phyloP scores from a whole-genome alignment of 2,329 filamentous ascomycete genomes.

The Penicillium sp. region DNA sequence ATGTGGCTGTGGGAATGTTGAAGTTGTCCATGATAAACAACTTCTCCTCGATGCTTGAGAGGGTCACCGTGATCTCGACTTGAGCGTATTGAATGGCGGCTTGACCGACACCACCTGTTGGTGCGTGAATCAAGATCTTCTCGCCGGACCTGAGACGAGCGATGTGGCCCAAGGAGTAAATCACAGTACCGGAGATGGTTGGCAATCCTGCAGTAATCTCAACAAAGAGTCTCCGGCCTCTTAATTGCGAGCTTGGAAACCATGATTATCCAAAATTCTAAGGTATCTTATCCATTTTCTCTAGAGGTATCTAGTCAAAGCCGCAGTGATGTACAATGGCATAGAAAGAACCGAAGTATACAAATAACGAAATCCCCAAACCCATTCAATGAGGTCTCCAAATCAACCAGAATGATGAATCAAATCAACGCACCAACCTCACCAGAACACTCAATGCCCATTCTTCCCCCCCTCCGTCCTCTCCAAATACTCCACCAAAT shows the following conservation, averaged over 20 bases:
- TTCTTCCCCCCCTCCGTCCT: slow-evolving; percentile 63
- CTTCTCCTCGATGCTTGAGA: too few relatives aligned
- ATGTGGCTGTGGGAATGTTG: too few relatives aligned
- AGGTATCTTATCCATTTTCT: slow-evolving; percentile 15
- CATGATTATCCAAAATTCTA: not conserved
- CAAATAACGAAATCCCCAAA: not conserved
- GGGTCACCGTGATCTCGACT: too few relatives aligned
- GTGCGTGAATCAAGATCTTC: too few relatives aligned
- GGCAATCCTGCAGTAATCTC: not conserved
- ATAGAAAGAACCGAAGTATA: slow-evolving; percentile 7
- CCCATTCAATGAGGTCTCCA: not conserved
- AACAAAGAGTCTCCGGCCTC: not conserved
- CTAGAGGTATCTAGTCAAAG: slow-evolving; percentile 17
- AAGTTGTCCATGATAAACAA: too few relatives aligned
- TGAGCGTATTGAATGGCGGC: too few relatives aligned
- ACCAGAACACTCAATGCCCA: slow-evolving; percentile 32
- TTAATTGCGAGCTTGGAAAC: not conserved
- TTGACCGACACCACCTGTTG: too few relatives aligned
- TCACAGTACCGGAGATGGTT: too few relatives aligned
- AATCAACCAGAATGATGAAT: not conserved
- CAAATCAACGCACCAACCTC: slow-evolving; percentile 7
- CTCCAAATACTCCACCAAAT: slow-evolving; percentile 78
- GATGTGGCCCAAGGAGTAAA: too few relatives aligned
- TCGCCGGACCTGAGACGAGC: too few relatives aligned
- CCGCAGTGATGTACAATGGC: slow-evolving; percentile 16